Evolutionary conservation across 768 basidiomycete species (phyloP), one percentile per base, ranked within the genome.

Genomic region (Royoungia palumana): DNA sequence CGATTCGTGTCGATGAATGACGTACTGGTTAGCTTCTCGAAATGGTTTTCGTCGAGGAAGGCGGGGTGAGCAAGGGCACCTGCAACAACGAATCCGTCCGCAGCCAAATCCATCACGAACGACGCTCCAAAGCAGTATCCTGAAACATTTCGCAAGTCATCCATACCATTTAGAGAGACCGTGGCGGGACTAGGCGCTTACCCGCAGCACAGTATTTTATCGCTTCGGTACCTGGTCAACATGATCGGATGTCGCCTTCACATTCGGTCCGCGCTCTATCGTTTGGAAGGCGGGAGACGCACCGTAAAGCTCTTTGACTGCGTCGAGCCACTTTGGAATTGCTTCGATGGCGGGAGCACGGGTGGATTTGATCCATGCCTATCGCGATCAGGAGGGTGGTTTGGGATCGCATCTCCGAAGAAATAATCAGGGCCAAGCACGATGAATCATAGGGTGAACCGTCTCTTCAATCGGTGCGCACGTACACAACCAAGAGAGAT

Each of bases 341-440:
- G 66, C 62, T 22, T 69, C 61, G 5, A 43, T 54, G 1, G 82
- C 75, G 5, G 65, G 63, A 17, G 54, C 57, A 12, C 62, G 63
- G 2, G 61, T 52, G 7, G 56, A 64, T 0, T 44, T 36, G 16
- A 73, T 56, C 80, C 80, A 83, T 17, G 2, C 32, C 63, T 63
- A 45, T 79, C 71, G 2, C 2, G 4, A 7, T 22, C 55, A 3
- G 60, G 49, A 12, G 70, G 65, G 50, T 76, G 69, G 3, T 63
- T 54, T 27, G 71, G 55, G 3, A 79, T 51, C 4, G 70, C 59
- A 38, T 75, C 71, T 6, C 81, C 81, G 47, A 80, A 73, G 64
- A 84, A 80, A 55, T 81, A 84, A 55, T 85, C 83, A 9, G 78
- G 70, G 1, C 79, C 81, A 7, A 83, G 60, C 1, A 84, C 79